Evolutionary conservation across 805 yeast species (phyloP).

Genomic region (Wickerhamiella allomyrinae): DNA sequence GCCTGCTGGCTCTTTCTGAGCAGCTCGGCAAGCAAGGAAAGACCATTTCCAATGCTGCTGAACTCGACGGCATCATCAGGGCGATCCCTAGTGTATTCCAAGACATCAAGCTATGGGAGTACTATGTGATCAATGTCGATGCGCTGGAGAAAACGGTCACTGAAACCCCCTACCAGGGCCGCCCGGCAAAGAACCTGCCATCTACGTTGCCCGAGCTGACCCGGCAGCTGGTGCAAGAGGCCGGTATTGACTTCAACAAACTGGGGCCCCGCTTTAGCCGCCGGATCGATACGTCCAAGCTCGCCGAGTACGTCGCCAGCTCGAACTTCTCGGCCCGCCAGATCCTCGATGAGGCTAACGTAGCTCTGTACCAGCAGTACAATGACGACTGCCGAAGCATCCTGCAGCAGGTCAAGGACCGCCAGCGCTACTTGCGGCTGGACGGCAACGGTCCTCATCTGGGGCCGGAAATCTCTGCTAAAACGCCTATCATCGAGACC

Average conservation of each 20-base stretch:
- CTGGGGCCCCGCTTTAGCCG: conserved; percentile 44
- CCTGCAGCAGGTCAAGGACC: conserved; percentile 52
- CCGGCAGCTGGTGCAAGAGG: conserved; percentile 27
- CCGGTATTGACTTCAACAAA: conserved; percentile 27
- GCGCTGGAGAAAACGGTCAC: conserved; percentile 26
- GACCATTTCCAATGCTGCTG: conserved; percentile 34
- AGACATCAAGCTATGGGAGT: conserved; percentile 71
- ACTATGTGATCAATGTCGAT: conserved; percentile 53
- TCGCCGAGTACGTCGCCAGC: conserved; percentile 38
- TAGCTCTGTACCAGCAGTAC: conserved; percentile 54
- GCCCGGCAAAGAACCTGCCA: conserved; percentile 33
- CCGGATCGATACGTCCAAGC: conserved; percentile 33
- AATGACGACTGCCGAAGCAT: conserved; percentile 61
- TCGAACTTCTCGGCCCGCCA: conserved; percentile 19
- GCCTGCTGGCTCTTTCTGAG: conserved; percentile 50
- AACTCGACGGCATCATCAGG: conserved; percentile 51
- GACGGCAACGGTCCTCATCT: conserved; percentile 71
- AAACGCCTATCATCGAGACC: conserved; percentile 62
- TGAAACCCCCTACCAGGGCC: conserved; percentile 22
- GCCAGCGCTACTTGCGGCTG: conserved; percentile 62
- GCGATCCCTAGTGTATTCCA: conserved; percentile 43
- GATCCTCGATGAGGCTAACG: conserved; percentile 65
- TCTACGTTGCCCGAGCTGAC: conserved; percentile 30
- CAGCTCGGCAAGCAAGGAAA: conserved; percentile 42
- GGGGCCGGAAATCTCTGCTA: conserved; percentile 42